Base-by-base conservation (phyloP, 1,284 basidiomycete species). In the Cryptococcus sp. region DNA sequence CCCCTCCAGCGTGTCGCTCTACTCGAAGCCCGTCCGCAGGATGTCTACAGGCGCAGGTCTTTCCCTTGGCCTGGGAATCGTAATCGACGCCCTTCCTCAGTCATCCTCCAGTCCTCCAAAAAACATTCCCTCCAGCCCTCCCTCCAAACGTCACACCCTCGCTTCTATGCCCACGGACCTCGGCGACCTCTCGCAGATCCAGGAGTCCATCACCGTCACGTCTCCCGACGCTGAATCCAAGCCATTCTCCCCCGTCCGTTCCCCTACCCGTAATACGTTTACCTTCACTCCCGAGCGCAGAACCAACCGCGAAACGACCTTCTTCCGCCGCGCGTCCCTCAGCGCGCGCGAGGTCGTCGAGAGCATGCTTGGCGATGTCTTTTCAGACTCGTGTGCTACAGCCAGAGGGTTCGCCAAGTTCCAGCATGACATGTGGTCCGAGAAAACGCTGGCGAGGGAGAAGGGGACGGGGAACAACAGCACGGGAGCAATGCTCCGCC, bases 261-360 rank as follows among this genome's bases (percentile, higher is more conserved):
- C 60, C 50, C 63, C 65, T 49, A 56, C 53, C 38, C 52, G 52
- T 52, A 44, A 59, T 50, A 46, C 65, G 48, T 60, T 62, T 55
- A 53, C 52, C 23, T 64, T 54, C 52, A 62, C 57, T 9, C 62
- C 56, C 48, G 60, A 59, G 47, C 51, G 60, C 13, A 42, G 36
- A 33, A 46, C 50, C 18, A 46, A 21, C 35, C 59, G 45, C 53
- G 81, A 84, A 24, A 84, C 83, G 3, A 81, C 88, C 47, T 79
- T 87, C 39, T 83, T 89, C 53, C 82, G 85, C 35, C 84, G 89
- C 9, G 84, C 85, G 9, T 86, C 88, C 7, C 78, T 82, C 15
- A 80, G 83, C 36, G 84, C 86, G 35, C 84, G 90, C 20, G 80
- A 83, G 28, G 62, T 70, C 7, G 75, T 80, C 51, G 78, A 80